Evolutionary conservation across 2,329 filamentous ascomycete species (phyloP).

Genomic region (Fusarium nisikadoi): DNA sequence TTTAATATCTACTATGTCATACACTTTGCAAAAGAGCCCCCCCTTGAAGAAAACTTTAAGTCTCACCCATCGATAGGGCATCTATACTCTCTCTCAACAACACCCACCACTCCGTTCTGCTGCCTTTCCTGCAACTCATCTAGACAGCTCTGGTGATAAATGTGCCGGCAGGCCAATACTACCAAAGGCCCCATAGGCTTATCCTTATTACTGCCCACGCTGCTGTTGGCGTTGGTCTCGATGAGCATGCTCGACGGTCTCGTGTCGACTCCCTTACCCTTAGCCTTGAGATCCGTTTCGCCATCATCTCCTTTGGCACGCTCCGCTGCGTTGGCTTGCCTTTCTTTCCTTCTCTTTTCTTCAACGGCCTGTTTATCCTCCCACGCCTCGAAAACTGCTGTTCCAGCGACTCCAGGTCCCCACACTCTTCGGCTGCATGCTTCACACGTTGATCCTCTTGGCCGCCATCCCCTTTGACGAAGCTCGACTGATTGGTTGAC

Average conservation of each 20-base stretch:
- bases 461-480: slow-evolving; percentile 88
- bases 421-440: slow-evolving; percentile 84
- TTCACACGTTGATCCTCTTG: slow-evolving; percentile 87
- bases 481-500: slow-evolving; percentile 79
- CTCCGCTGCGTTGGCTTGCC: slow-evolving; percentile 51
- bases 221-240: slow-evolving; percentile 43
- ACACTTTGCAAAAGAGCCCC: slow-evolving; percentile 35
- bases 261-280: slow-evolving; percentile 57
- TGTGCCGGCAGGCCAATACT: slow-evolving; percentile 75
- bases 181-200: slow-evolving; percentile 72
- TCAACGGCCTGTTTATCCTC: slow-evolving; percentile 68
- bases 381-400: slow-evolving; percentile 84
- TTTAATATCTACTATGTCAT: slow-evolving; percentile 39
- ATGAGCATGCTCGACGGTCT: slow-evolving; percentile 56
- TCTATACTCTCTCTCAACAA: slow-evolving; percentile 61
- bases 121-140: slow-evolving; percentile 71
- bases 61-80: slow-evolving; percentile 67
- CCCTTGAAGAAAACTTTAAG: neutral
- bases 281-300: slow-evolving; percentile 51
- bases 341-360: slow-evolving; percentile 57
- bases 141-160: slow-evolving; percentile 75
- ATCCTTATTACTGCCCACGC: slow-evolving; percentile 45
- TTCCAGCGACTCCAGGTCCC: slow-evolving; percentile 82
- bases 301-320: slow-evolving; percentile 52
- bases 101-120: slow-evolving; percentile 59